Base-by-base conservation (phyloP, 805 yeast genomes). In the Wickerhamomyces alni region DNA sequence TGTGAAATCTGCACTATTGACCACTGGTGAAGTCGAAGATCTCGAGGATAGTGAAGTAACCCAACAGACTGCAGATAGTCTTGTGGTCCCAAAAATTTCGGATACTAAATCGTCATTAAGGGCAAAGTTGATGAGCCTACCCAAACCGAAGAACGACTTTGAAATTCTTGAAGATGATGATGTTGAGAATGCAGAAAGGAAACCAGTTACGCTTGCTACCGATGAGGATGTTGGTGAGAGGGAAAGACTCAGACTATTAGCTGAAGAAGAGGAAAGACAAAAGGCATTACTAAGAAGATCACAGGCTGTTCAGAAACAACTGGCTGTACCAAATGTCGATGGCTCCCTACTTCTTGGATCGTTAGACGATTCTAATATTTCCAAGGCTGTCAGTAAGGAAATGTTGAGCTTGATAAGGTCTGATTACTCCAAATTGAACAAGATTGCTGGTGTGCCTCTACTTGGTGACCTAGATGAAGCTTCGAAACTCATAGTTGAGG, bases 91-190 rank as follows among this genome's bases (percentile, higher is more conserved):
- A 16, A 27, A 35, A 17, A 22, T 9, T 9, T 33, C 17, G 12
- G 22, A 39, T 10, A 8, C 9, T 10, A 30, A 18, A 17, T 15
- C 33, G 5, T 39, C 46, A 3, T 9, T 48, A 19, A 30, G 32
- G 12, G 41, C 47, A 3, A 48, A 58, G 33, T 61, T 70, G 29
- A 54, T 55, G 1, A 35, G 44, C 2, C 46, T 70, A 17, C 73
- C 76, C 2, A 40, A 49, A n/a, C 73, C 76, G 0, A 61, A 59
- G 42, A 72, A 74, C 44, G 75, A 72, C 36, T 72, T 68, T 44
- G 76, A 72, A 40, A 55, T 72, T 8, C 48, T 57, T 1, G 43
- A 59, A 4, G 67, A 61, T 5, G 67, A 61, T 3, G 61, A 52
- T 12, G 58, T 54, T 16, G 44, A 39, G 6, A 30, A 7, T 21